Evolutionary conservation across 306 rosid species (phyloP), one percentile per base, ranked within the genome.

Genomic region (Carpinus fangiana): DNA sequence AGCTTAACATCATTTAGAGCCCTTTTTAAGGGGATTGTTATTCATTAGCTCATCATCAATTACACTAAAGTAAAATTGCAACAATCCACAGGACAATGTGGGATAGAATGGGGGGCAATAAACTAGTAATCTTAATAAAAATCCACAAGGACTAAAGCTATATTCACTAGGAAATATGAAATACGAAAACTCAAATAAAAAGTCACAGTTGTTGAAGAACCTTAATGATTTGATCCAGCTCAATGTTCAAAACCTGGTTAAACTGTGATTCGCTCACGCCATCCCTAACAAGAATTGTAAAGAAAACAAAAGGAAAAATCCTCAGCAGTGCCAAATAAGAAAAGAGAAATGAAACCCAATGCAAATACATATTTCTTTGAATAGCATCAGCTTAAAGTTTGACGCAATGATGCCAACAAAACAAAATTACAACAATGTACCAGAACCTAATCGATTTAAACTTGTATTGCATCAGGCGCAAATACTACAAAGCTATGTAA

Each of bases 241-340:
- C 98, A 12, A 94, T 83, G 75, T 88, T 84, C 88, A 94, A 85
- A 74, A 94, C 97, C 85, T 92, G 97, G 46, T 84, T 84, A 77
- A 94, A 94, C 76, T 94, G 98, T 14, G 98, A 92, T 82, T 94
- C 97, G 57, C 98, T 82, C 45, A 94, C 97, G 70, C 97, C 98
- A 72, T 94, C 98, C 90, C 98, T 94, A 84, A 74, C 23, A 72
- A 76, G 62, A 50, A 70, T 47, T 53, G 77, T 68, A 80, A 76
- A 70, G 31, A 53, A 36, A 76, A 70, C 45, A 73, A 73, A n/a
- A 70, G 41, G 56, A 23, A 28, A n/a, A 7, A 38, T 6, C 68
- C 26, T 78, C 56, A 84, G 71, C 45, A n/a, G 20, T 57, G 71
- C 60, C 55, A 47, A 72, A 41, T 41, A 60, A 62, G 21, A 28